A percentile compares a stretch with the other conserved stretches of the same genome.
Conservation (phyloP, 768 basidiomycete genomes). For the Kwoniella botswanensis region DNA sequence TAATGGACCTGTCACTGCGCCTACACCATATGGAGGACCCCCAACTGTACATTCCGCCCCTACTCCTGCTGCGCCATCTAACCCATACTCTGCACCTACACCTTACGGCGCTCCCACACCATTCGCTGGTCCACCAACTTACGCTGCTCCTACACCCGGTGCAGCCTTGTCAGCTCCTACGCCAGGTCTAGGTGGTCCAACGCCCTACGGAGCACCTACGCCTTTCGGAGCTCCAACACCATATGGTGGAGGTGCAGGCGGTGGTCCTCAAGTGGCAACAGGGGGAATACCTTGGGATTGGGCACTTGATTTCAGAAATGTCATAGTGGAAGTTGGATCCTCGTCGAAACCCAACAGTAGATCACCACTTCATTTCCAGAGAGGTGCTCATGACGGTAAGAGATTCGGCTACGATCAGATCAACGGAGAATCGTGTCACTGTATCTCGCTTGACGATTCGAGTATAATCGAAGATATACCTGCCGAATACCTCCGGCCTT, state of each 20-base stretch:
- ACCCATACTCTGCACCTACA: constrained; percentile 58
- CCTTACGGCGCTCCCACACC: constrained; percentile 54
- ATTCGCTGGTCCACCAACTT: constrained; percentile 34
- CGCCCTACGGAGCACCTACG: constrained; percentile 47
- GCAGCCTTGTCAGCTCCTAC: constrained; percentile 61
- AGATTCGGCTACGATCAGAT: constrained; percentile 41
- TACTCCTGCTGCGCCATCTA: constrained; percentile 60
- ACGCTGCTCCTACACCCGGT: constrained; percentile 59
- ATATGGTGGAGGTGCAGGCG: constrained; percentile 30
- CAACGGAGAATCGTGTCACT: constrained; percentile 28
- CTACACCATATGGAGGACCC: constrained; percentile 32
- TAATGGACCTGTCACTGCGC: constrained; percentile 32
- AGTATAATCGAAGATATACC: constrained; percentile 43
- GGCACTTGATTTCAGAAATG: constrained; percentile 52
- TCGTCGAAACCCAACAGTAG: constrained; percentile 33
- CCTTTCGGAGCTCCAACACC: constrained; percentile 53
- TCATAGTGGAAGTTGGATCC: constrained; percentile 51
- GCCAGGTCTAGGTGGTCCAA: constrained; percentile 53
- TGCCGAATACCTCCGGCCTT: constrained; percentile 50
- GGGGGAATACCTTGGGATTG: constrained; percentile 49
- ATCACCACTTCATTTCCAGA: constrained; percentile 48
- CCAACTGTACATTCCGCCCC: constrained; percentile 48
- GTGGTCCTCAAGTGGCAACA: constrained; percentile 13
- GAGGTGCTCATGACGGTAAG: constrained; percentile 45
- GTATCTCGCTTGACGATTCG: constrained; percentile 36